Conservation (phyloP, 768 basidiomycete species). For the Calvatia gigantea region DNA sequence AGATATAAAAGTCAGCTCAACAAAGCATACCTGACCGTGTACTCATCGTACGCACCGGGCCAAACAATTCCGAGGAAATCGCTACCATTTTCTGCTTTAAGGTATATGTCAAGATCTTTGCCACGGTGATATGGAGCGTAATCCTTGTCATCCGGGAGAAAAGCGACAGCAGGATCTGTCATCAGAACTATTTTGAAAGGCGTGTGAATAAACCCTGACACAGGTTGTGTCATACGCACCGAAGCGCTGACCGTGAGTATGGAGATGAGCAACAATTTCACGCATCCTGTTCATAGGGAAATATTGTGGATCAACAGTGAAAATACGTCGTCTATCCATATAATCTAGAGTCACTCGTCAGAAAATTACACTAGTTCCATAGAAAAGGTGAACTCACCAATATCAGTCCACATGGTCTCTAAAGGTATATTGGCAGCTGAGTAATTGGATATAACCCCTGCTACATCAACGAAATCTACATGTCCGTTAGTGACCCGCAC, state of each 20-base stretch:
- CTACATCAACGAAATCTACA: constrained; percentile 59
- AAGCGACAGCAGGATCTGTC: constrained; percentile 71
- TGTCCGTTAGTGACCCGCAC: not conserved
- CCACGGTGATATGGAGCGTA: constrained; percentile 59
- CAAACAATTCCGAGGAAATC: constrained; percentile 57
- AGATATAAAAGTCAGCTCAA: not conserved
- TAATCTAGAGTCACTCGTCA: constrained; percentile 41
- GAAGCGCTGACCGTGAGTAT: constrained; percentile 54
- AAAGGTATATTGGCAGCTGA: constrained; percentile 59
- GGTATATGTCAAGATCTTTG: constrained; percentile 47
- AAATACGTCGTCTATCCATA: constrained; percentile 62
- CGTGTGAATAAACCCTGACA: not conserved
- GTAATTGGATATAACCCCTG: constrained; percentile 59
- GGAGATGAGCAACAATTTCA: constrained; percentile 60
- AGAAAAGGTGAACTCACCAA: constrained; percentile 35
- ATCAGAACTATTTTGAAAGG: constrained; percentile 48
- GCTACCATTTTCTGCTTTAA: constrained; percentile 61
- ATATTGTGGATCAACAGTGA: constrained; percentile 65
- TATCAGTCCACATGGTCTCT: constrained; percentile 81
- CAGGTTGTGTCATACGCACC: constrained; percentile 30
- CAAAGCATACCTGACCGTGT: constrained; percentile 32
- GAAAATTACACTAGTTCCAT: not conserved
- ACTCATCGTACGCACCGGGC: constrained; percentile 63
- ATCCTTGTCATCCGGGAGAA: constrained; percentile 34
- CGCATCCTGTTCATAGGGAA: constrained; percentile 62